These are phyloP conservation scores for Musa schizocarpa DNA, from an alignment of 176 grass and related monocot genomes.

Conservation along the genomic window DNA sequence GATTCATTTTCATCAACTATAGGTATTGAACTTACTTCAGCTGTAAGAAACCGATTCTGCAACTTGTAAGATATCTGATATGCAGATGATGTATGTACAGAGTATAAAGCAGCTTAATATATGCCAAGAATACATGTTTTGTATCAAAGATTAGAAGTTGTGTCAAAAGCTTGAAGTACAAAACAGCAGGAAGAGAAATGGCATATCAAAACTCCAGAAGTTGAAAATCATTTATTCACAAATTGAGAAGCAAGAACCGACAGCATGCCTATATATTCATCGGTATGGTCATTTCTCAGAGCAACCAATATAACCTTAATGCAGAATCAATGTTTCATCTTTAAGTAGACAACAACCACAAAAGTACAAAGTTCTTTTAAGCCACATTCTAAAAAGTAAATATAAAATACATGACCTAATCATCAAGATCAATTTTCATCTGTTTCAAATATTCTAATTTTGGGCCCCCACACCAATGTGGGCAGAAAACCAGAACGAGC, in stretches of 20 bases:
- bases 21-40: constrained; percentile 84
- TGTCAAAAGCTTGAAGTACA: background rate
- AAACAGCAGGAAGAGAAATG: background rate
- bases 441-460: background rate
- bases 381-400: no score
- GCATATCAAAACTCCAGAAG: background rate
- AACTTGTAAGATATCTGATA: constrained; percentile 17
- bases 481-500: background rate
- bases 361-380: background rate
- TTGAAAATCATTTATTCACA: background rate
- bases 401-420: no score
- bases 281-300: background rate
- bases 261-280: background rate
- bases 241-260: background rate
- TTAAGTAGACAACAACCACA: background rate
- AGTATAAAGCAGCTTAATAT: constrained; percentile 9
- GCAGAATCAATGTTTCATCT: background rate
- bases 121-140: background rate
- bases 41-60: constrained; percentile 35
- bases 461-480: background rate
- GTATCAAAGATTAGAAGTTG: background rate
- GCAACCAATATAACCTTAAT: background rate
- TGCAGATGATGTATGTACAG: background rate
- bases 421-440: no score
- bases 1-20: constrained; percentile 95